These are phyloP conservation scores for Colletotrichum musicola DNA, from an alignment of 2,329 filamentous ascomycete genomes.

Conservation along the genomic window DNA sequence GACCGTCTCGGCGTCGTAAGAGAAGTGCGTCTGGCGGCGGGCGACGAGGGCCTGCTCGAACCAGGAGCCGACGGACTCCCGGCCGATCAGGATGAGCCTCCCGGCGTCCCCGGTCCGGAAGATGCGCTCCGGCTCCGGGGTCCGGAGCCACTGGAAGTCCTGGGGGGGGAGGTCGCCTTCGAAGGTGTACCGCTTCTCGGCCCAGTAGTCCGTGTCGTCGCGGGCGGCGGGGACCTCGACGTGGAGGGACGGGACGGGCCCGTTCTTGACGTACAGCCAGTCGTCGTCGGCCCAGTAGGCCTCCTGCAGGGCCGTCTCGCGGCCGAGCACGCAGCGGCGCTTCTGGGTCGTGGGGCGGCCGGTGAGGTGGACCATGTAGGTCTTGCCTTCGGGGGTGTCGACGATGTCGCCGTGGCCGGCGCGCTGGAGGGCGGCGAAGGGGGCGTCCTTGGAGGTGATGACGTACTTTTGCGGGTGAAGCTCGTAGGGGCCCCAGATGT, in stretches of 20 bases:
- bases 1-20: constrained; percentile 70
- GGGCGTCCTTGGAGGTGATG: constrained; percentile 64
- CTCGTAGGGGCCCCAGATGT: constrained; percentile 73
- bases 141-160: constrained; percentile 71
- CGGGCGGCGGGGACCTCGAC: constrained; percentile 63
- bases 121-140: constrained; percentile 66
- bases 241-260: constrained; percentile 65
- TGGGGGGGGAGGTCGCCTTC: constrained; percentile 57
- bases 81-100: constrained; percentile 61
- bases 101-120: constrained; percentile 52
- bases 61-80: constrained; percentile 69
- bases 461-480: constrained; percentile 69
- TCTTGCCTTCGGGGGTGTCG: constrained; percentile 64
- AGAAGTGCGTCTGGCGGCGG: constrained; percentile 69
- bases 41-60: constrained; percentile 70
- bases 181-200: constrained; percentile 62
- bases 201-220: constrained; percentile 65
- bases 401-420: constrained; percentile 68
- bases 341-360: constrained; percentile 65
- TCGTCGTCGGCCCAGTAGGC: constrained; percentile 71
- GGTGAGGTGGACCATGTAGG: constrained; percentile 66
- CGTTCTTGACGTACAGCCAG: constrained; percentile 73
- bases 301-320: constrained; percentile 70
- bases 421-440: constrained; percentile 62
- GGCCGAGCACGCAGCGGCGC: constrained; percentile 65